Evolutionary conservation across 2,329 filamentous ascomycete species (phyloP).

Genomic region (Esteya vermicola): DNA sequence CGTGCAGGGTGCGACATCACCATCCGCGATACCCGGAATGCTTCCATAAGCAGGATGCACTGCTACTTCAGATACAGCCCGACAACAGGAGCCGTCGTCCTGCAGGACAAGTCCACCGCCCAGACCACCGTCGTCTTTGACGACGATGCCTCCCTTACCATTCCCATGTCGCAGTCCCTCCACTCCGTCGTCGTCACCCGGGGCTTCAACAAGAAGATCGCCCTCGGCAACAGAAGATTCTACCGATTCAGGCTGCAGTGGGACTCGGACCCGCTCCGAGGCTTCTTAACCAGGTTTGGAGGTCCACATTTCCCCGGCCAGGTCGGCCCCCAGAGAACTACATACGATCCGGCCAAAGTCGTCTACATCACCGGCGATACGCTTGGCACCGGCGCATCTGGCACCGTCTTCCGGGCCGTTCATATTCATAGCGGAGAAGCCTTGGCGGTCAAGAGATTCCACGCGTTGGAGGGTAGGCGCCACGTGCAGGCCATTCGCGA

Average conservation of each 20-base stretch:
- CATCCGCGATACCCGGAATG: conserved; percentile 10
- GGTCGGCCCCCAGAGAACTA: not conserved
- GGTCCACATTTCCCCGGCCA: not conserved
- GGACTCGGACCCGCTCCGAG: conserved; percentile 11
- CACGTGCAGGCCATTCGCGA: conserved; percentile 15
- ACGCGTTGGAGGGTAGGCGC: conserved; percentile 12
- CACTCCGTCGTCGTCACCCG: conserved; percentile 14
- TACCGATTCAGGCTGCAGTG: conserved; percentile 16
- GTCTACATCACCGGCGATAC: conserved; percentile 13
- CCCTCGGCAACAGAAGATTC: conserved; percentile 11
- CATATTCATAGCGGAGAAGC: conserved; percentile 12
- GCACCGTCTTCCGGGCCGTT: conserved; percentile 12
- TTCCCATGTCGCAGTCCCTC: conserved; percentile 9
- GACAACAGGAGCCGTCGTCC: conserved; percentile 14
- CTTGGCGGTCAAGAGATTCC: conserved; percentile 17
- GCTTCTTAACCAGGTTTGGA: conserved; percentile 2
- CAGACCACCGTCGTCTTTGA: conserved; percentile 12
- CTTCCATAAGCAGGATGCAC: conserved; percentile 12
- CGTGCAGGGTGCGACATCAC: conserved; percentile 10
- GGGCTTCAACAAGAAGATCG: conserved; percentile 14
- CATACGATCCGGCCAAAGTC: not conserved
- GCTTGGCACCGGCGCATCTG: conserved; percentile 14
- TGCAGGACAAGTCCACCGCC: conserved; percentile 12
- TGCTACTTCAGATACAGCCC: conserved; percentile 13
- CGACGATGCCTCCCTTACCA: conserved; percentile 7